These are phyloP conservation scores for Pichia rugopelliculosa DNA, from an alignment of 805 yeast species.

Conservation along the genomic window DNA sequence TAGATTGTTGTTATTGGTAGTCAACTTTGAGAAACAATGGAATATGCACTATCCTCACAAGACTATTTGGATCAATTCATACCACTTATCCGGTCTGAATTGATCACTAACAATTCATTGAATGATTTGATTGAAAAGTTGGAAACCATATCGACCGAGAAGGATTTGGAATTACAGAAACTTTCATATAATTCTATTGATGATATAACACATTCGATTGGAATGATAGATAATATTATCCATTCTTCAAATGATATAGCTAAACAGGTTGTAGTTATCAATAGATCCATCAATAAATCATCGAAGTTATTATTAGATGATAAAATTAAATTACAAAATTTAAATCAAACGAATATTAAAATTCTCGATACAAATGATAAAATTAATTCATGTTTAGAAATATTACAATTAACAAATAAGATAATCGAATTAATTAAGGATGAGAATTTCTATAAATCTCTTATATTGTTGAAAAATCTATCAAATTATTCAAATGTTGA, in stretches of 20 bases:
- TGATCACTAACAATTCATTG: slow-evolving; percentile 43
- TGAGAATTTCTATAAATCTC: slow-evolving; percentile 75
- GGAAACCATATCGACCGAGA: slow-evolving; percentile 48
- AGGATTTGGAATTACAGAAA: slow-evolving; percentile 56
- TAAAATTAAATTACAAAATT: slow-evolving; percentile 51
- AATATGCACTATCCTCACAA: slow-evolving; percentile 43
- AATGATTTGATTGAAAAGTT: slow-evolving; percentile 49
- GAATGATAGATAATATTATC: slow-evolving; percentile 56
- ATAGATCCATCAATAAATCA: slow-evolving; percentile 50
- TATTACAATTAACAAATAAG: slow-evolving; percentile 77
- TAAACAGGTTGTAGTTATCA: slow-evolving; percentile 48
- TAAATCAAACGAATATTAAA: slow-evolving; percentile 57
- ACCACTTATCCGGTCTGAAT: slow-evolving; percentile 61
- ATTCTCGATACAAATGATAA: slow-evolving; percentile 66
- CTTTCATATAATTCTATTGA: slow-evolving; percentile 56
- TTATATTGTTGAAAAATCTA: slow-evolving; percentile 73
- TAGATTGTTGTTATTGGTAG: background rate
- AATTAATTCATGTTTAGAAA: slow-evolving; percentile 67
- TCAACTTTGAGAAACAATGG: slow-evolving; percentile 11
- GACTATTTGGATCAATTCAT: slow-evolving; percentile 76
- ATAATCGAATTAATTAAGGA: slow-evolving; percentile 73
- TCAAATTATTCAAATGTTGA: slow-evolving; percentile 55
- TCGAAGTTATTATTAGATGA: slow-evolving; percentile 58
- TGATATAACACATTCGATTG: slow-evolving; percentile 50
- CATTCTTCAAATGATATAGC: slow-evolving; percentile 48